Base-by-base conservation (phyloP, 441 rosid species). In the Omphalea diandra region DNA sequence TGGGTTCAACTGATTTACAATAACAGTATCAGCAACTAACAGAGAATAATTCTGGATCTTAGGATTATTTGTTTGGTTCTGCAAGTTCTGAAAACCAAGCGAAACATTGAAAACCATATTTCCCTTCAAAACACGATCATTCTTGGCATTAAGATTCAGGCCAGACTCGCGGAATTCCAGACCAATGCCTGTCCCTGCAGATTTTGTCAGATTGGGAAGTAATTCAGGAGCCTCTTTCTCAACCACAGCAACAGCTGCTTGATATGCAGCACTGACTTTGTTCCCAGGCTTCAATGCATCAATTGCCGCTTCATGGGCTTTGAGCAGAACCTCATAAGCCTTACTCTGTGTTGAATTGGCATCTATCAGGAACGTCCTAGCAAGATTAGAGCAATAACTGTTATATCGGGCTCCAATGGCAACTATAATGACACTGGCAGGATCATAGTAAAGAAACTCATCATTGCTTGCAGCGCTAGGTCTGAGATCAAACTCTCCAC, bases 151-250 rank as follows among this genome's bases (percentile, higher is more conserved):
- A 40, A 93, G 81, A 74, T 71, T 85, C 36, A 93, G 77, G 11
- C 94, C 97, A 0, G 96, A 84, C 77, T 93, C 97, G 4, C 97
- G 88, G 77, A 93, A 90, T 75, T 90, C 98, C 61, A 93, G 90
- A 50, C 98, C 98, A 7, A 93, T 87, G 50, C 98, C 96, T 20
- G 96, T 93, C 71, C 98, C 98, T 4, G 94, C 96, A 80, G 94
- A 79, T 82, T 82, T 93, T 20, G 98, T 93, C 62, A 93, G 61
- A 62, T 87, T 82, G 46, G 87, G 77, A 52, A 67, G 76, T 36
- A 93, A 78, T 65, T 93, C 93, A 59, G 97, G 93, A 33, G 90
- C 87, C 54, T 90, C 91, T 63, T 79, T 84, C 81, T 88, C 82
- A 50, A 90, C 90, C 44, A 86, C 84, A 0, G 87, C 72, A 36